Conservation (phyloP, 495 filamentous ascomycete genomes). For the Corynascus novoguineensis region DNA sequence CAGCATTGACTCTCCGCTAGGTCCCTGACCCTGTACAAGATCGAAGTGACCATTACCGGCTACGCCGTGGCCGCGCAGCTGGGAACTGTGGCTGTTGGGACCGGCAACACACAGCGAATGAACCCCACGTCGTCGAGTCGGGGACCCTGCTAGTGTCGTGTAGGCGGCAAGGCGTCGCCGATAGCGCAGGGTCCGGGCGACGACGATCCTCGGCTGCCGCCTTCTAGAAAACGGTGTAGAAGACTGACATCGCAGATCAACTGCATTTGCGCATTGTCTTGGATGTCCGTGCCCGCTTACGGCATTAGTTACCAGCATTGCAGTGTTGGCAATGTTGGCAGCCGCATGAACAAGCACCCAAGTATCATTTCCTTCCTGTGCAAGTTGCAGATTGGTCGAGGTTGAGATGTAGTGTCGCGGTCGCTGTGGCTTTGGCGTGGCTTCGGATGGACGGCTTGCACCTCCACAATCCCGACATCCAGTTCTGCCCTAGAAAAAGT, state of each 20-base stretch:
- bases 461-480: not conserved
- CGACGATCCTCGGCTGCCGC: not conserved
- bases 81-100: constrained; percentile 2
- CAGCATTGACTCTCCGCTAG: constrained; percentile 1
- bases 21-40: not conserved
- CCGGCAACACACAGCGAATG: constrained; percentile 8
- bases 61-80: constrained; percentile 30
- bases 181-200: not conserved
- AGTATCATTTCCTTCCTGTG: too few relatives aligned
- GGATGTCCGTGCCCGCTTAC: constrained; percentile 4
- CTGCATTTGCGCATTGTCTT: constrained; percentile 5
- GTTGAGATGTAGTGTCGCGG: too few relatives aligned
- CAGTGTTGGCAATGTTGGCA: not conserved
- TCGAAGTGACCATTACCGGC: constrained; percentile 19
- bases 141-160: not conserved
- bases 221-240: constrained; percentile 9
- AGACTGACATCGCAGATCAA: not conserved
- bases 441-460: constrained; percentile 8
- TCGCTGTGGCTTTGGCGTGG: constrained; percentile 4
- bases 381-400: too few relatives aligned
- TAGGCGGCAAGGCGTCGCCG: not conserved
- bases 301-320: too few relatives aligned
- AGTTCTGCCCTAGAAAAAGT: too few relatives aligned
- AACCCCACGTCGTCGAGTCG: not conserved
- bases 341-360: not conserved